Conservation (phyloP, 1,284 basidiomycete genomes). For the Ceratobasidium sp. region DNA sequence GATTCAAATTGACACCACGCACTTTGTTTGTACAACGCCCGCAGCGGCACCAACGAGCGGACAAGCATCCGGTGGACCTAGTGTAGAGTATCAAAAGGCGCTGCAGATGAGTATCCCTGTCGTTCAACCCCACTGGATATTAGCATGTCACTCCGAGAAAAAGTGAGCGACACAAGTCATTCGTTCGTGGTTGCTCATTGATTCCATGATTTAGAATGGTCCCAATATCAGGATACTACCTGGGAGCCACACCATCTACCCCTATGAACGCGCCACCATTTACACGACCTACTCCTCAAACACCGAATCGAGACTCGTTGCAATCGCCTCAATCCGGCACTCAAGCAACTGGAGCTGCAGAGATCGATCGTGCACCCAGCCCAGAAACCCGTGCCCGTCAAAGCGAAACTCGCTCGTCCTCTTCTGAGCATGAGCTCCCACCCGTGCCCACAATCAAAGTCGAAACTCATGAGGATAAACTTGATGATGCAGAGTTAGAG, state of each 20-base stretch:
- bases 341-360: not conserved
- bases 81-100: conserved; percentile 90
- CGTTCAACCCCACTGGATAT: conserved; percentile 89
- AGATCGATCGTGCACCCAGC: conserved; percentile 13
- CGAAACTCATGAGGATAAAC: conserved; percentile 50
- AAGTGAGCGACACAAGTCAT: conserved; percentile 63
- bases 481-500: conserved; percentile 55
- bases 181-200: not conserved
- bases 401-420: not conserved
- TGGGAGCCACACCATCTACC: conserved; percentile 75
- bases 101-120: conserved; percentile 90
- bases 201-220: conserved; percentile 73
- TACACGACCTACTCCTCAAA: conserved; percentile 55
- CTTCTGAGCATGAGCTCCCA: conserved; percentile 54
- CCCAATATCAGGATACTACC: conserved; percentile 82
- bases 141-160: conserved; percentile 84
- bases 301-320: conserved; percentile 66
- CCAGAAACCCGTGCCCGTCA: conserved; percentile 19
- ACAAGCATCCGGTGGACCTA: conserved; percentile 62
- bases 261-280: conserved; percentile 64
- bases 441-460: conserved; percentile 50
- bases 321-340: conserved; percentile 55
- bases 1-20: conserved; percentile 96
- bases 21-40: conserved; percentile 93
- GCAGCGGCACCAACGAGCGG: conserved; percentile 72